Conservation (phyloP, 768 basidiomycete genomes). For the Boletales sp. region DNA sequence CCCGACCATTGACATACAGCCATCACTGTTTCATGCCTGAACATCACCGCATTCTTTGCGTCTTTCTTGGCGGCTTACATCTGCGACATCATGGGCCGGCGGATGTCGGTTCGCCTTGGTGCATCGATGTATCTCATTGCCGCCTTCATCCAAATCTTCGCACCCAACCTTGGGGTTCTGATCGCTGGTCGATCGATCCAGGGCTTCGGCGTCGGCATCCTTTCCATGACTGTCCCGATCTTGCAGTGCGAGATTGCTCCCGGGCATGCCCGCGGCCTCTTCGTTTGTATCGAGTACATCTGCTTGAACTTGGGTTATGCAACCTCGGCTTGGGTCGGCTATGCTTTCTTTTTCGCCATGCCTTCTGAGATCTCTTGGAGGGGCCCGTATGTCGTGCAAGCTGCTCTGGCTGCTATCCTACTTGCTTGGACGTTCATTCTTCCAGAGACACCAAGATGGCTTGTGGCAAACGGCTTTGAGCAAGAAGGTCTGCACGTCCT, state of each 20-base stretch:
- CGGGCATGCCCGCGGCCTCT: slow-evolving; percentile 45
- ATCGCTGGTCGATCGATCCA: slow-evolving; percentile 45
- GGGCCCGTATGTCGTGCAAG: slow-evolving; percentile 54
- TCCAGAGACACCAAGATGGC: slow-evolving; percentile 53
- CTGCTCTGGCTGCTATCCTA: slow-evolving; percentile 45
- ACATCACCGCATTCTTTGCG: slow-evolving; percentile 47
- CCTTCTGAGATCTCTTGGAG: slow-evolving; percentile 51
- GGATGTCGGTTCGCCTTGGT: slow-evolving; percentile 48
- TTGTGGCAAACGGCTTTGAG: slow-evolving; percentile 50
- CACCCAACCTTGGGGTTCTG: slow-evolving; percentile 40
- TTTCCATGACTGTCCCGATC: slow-evolving; percentile 49
- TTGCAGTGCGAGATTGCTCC: slow-evolving; percentile 49
- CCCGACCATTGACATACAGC: slow-evolving; percentile 27
- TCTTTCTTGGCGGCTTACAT: slow-evolving; percentile 46
- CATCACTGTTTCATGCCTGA: slow-evolving; percentile 47
- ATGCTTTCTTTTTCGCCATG: slow-evolving; percentile 45
- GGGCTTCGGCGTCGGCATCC: slow-evolving; percentile 47
- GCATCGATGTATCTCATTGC: slow-evolving; percentile 47
- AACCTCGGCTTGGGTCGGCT: slow-evolving; percentile 47
- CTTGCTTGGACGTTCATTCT: slow-evolving; percentile 45
- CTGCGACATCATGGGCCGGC: slow-evolving; percentile 48
- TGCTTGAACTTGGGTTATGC: slow-evolving; percentile 51
- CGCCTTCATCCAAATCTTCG: slow-evolving; percentile 47
- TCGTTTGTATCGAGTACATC: slow-evolving; percentile 52
- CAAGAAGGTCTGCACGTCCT: slow-evolving; percentile 48